Evolutionary conservation across 257 asterid genomes (phyloP), one percentile per base, ranked within the genome.

Genomic region (Solanum arcanum): DNA sequence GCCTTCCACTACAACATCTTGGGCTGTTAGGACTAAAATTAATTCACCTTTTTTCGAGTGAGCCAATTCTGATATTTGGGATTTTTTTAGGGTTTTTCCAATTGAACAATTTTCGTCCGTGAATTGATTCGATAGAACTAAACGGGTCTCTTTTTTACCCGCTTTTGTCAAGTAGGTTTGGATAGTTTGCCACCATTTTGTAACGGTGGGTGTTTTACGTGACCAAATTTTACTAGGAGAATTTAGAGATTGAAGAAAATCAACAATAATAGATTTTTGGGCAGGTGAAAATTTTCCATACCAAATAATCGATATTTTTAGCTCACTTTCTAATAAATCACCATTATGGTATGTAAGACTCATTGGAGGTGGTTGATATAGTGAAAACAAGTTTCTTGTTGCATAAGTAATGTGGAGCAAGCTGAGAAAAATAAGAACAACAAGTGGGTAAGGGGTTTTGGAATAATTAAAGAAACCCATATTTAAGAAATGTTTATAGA

Each of bases 251-350:
- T 91, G 68, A 27, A 95, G 83, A 92, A 94, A 95, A 84, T 94
- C 98, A 11, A 95, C 72, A 77, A 95, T 87, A 52, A 95, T 90
- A 21, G 98, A 93, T 72, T 91, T 91, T 56, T 94, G 98, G 83
- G 95, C 77, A 0, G 98, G 94, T 60, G 88, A 91, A 92, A 93
- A 93, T 10, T 92, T 90, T n/a, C 98, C 96, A 39, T 95, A 95
- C 96, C 95, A 95, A 0, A 95, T 90, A n/a, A 94, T 89, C 44
- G 93, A 93, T 3, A 95, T 85, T 68, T 96, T 88, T 83, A 95
- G 90, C 35, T 68, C 92, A 66, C 98, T 95, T 33, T 49, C 83
- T 25, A 95, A 94, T 25, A 95, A 96, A 9, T 93, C 35, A 41
- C 98, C 98, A 12, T 91, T 90, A 94, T 95, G 97, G 84, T 93